A percentile compares a stretch with the other conserved stretches of the same genome.
phyloP scores from a whole-genome alignment of 495 filamentous ascomycete genomes.

The Penicillium soppii region DNA sequence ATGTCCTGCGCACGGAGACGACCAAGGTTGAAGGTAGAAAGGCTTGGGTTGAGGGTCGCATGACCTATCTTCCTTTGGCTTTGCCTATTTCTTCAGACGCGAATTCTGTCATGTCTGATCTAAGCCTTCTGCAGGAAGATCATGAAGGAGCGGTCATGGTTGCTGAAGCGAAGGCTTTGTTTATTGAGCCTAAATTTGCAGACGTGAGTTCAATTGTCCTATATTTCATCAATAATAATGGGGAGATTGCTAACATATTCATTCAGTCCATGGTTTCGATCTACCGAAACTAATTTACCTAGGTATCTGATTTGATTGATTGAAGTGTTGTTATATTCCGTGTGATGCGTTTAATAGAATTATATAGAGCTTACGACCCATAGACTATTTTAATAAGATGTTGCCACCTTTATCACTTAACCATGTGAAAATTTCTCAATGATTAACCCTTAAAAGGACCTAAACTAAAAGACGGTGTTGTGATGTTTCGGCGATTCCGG shows the following conservation, averaged over 20 bases:
- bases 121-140: constrained; percentile 27
- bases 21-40: constrained; percentile 40
- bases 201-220: constrained; percentile 45
- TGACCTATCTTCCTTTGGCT: constrained; percentile 29
- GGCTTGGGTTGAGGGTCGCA: constrained; percentile 40
- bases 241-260: constrained; percentile 12
- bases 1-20: constrained; percentile 57
- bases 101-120: constrained; percentile 8
- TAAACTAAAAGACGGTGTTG: no score
- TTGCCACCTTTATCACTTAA: no score
- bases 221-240: not conserved
- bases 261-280: constrained; percentile 40
- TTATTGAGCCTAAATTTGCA: constrained; percentile 83
- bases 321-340: not conserved
- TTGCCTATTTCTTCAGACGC: constrained; percentile 6
- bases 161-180: constrained; percentile 77
- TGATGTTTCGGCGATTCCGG: no score
- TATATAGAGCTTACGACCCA: constrained; percentile 2
- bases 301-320: not conserved
- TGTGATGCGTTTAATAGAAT: not conserved
- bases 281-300: constrained; percentile 35
- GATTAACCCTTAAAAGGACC: no score
- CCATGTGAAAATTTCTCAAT: no score
- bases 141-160: constrained; percentile 60
- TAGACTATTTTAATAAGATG: not conserved